Evolutionary conservation across 1,284 basidiomycete species (phyloP).

Genomic region (Thelephora terrestris): DNA sequence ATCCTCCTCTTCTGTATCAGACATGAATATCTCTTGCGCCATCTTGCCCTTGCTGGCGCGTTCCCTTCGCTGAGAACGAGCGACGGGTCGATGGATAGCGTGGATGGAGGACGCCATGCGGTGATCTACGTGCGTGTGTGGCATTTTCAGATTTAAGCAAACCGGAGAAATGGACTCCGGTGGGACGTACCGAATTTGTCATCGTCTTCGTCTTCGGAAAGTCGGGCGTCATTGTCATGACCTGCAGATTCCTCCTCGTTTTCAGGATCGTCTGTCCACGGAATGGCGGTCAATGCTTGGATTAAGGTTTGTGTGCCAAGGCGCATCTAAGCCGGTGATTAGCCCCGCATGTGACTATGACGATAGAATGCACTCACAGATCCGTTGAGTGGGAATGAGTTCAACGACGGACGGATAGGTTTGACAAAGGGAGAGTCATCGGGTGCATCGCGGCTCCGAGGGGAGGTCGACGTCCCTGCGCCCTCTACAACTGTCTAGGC

Average conservation of each 20-base stretch:
- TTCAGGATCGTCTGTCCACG: conserved; percentile 60
- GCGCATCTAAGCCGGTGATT: conserved; percentile 42
- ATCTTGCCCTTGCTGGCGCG: conserved; percentile 12
- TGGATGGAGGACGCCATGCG: conserved; percentile 76
- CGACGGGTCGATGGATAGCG: conserved; percentile 74
- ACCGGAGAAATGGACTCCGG: too few relatives aligned
- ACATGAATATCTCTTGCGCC: conserved; percentile 20
- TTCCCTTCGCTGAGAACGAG: conserved; percentile 44
- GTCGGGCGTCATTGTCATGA: conserved; percentile 33
- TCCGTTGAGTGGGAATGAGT: conserved; percentile 11
- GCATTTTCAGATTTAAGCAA: neutral
- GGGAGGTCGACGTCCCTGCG: neutral
- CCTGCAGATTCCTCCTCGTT: conserved; percentile 51
- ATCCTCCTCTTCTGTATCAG: conserved; percentile 20
- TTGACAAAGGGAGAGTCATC: conserved; percentile 73
- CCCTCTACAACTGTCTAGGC: neutral
- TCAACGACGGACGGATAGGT: conserved; percentile 39
- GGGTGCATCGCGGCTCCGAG: conserved; percentile 9
- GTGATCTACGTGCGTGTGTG: conserved; percentile 13
- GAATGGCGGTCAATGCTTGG: conserved; percentile 73
- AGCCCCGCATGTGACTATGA: neutral
- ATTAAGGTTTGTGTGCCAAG: conserved; percentile 77
- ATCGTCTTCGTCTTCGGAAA: conserved; percentile 50
- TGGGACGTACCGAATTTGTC: conserved; percentile 29
- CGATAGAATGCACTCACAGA: conserved; percentile 3